Conservation (phyloP, 148 eudicot species). For the Amaranthus palmeri region DNA sequence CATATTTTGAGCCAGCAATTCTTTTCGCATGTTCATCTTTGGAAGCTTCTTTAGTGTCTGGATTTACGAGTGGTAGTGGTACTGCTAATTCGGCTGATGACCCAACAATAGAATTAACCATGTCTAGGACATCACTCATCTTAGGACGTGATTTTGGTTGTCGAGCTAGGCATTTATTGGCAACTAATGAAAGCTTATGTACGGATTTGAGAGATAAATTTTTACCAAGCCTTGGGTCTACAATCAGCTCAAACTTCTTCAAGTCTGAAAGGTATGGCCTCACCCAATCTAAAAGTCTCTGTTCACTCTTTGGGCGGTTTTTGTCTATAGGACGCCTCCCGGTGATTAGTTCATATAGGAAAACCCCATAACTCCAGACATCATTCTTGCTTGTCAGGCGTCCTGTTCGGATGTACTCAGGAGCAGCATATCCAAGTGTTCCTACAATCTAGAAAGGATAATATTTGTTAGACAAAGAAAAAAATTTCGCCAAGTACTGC, state of each 20-base stretch:
- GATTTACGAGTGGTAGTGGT: conserved; percentile 27
- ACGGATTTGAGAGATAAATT: conserved; percentile 49
- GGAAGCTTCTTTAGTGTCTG: conserved; percentile 20
- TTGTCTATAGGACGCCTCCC: conserved; percentile 81
- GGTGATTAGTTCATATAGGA: conserved; percentile 87
- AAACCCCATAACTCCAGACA: conserved; percentile 91
- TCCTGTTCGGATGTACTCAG: conserved; percentile 87
- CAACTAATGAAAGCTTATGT: conserved; percentile 61
- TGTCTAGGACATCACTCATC: conserved; percentile 80
- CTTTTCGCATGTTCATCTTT: conserved; percentile 30
- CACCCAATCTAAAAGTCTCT: conserved; percentile 82
- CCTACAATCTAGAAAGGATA: conserved; percentile 69
- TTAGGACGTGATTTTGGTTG: conserved; percentile 71
- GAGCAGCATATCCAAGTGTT: conserved; percentile 94
- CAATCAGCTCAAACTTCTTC: conserved; percentile 60
- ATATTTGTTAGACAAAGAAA: neutral
- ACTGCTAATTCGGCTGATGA: conserved; percentile 34
- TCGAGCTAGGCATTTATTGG: conserved; percentile 72
- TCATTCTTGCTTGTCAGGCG: conserved; percentile 85
- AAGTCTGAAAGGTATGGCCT: conserved; percentile 68
- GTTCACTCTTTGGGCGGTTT: conserved; percentile 80
- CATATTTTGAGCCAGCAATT: conserved; percentile 28
- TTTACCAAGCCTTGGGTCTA: conserved; percentile 75
- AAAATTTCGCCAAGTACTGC: neutral
- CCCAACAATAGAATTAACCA: conserved; percentile 54